These are phyloP conservation scores for Aureobasidium subglaciale DNA, from an alignment of 2,329 filamentous ascomycete species.

Conservation along the genomic window DNA sequence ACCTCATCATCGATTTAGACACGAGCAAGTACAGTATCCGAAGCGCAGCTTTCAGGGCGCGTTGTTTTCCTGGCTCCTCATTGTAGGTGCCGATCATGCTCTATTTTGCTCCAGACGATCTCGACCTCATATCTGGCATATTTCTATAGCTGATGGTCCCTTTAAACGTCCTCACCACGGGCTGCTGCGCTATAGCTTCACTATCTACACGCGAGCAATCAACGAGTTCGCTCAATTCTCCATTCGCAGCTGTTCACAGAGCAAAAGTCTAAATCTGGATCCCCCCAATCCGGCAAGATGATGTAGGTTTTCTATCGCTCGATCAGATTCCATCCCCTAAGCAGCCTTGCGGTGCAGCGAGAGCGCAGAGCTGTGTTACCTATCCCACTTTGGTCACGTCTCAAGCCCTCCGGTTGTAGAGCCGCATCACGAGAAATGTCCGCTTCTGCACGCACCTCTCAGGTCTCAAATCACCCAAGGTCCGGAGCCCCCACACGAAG, in stretches of 20 bases:
- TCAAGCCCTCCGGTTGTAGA: not conserved
- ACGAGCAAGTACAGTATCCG: not conserved
- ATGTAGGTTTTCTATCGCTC: not conserved
- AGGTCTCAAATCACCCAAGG: not conserved
- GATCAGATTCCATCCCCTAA: not conserved
- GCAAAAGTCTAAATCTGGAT: not conserved
- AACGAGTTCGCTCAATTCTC: no score
- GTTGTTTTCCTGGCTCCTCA: not conserved
- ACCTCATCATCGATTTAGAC: not conserved
- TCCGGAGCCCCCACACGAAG: slow-evolving; percentile 12
- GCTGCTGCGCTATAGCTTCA: not conserved
- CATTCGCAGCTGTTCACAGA: no score
- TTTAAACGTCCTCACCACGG: not conserved
- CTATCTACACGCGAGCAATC: no score
- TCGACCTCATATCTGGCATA: not conserved
- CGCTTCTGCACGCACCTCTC: not conserved
- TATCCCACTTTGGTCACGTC: not conserved
- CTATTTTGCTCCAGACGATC: not conserved
- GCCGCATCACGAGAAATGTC: slow-evolving; percentile 8
- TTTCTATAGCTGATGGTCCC: not conserved
- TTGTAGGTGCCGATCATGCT: not conserved
- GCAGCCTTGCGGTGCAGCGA: not conserved
- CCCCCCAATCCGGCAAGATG: not conserved
- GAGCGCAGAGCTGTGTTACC: not conserved
- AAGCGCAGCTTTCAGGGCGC: not conserved